phyloP scores from a whole-genome alignment of 495 filamentous ascomycete genomes.

The Hypoxylon intermedium region DNA sequence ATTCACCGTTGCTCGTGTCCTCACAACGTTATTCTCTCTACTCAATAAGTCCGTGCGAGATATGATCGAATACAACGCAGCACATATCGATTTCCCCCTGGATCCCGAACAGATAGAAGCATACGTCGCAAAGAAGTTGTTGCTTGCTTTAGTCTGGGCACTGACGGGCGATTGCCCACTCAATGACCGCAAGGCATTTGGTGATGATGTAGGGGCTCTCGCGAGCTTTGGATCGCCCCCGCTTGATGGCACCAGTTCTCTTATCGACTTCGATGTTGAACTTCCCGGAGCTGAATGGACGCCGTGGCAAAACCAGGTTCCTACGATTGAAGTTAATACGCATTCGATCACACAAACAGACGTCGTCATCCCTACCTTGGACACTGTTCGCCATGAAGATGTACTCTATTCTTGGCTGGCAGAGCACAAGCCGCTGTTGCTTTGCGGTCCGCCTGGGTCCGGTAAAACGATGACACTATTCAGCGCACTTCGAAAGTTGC shows the following conservation, averaged over 20 bases:
- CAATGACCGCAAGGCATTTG: constrained; percentile 84
- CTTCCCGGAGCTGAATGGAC: constrained; percentile 87
- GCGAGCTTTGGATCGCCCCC: constrained; percentile 86
- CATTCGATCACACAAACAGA: constrained; percentile 97
- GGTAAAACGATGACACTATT: constrained; percentile 99
- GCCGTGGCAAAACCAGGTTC: constrained; percentile 93
- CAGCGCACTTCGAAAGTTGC: constrained; percentile 91
- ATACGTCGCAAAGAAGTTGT: constrained; percentile 89
- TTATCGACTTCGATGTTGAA: constrained; percentile 94
- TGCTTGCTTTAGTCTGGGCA: constrained; percentile 91
- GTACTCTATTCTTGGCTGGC: constrained; percentile 98
- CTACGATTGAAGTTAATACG: constrained; percentile 93
- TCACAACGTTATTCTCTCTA: constrained; percentile 93
- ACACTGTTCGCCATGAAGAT: constrained; percentile 97
- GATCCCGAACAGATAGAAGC: constrained; percentile 86
- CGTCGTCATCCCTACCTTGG: constrained; percentile 94
- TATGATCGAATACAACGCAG: constrained; percentile 91
- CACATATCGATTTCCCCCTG: constrained; percentile 92
- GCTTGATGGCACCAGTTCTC: constrained; percentile 72
- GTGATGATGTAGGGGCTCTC: constrained; percentile 77
- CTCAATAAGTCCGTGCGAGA: constrained; percentile 91
- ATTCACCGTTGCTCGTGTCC: constrained; percentile 85
- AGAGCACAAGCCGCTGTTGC: constrained; percentile 93
- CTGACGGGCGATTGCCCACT: constrained; percentile 95
- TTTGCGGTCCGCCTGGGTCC: constrained; percentile 96